Base-by-base conservation (phyloP, 139 green algal species). In the Auxenochlorella pyrenoidosa region DNA sequence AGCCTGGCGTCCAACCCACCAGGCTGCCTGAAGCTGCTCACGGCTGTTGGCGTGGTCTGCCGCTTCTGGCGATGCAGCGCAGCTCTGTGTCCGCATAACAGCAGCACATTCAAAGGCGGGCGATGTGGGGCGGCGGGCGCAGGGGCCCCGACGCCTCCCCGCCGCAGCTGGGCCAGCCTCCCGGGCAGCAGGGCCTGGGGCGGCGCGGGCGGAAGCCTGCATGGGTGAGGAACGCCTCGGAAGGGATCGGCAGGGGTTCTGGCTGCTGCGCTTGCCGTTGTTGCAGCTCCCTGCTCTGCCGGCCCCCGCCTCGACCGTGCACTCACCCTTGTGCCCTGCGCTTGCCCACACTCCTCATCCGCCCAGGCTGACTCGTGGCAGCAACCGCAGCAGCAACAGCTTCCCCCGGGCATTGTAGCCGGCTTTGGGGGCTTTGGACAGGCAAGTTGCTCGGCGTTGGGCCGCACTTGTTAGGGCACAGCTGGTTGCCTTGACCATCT, bases 341-440 rank as follows among this genome's bases (percentile, higher is more conserved):
- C 15, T 13, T 28, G 18, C 75, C 43, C 44, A n/a, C n/a, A n/a
- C n/a, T n/a, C 18, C 24, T 26, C 19, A 19, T 60, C 40, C 60
- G 44, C 15, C n/a, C 81, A 86, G 81, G 81, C 81, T 15, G 81
- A 86, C 32, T 86, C 81, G 4, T 78, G 65, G 66, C 65, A 70
- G 44, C 65, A 86, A 66, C 30, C 59, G 28, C 79, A 84, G 13
- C 58, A 84, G 21, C 44, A 41, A 43, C 32, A 82, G 22, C 70
- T 76, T 19, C 75, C 38, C 32, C 75, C 63, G 43, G 43, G 59
- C 6, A 43, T 63, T 18, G 75, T 43, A 36, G 43, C 44, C 40
- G 43, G 28, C 43, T 18, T 81, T 47, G 70, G 34, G 8, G 70
- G 70, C 16, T 76, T 76, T 43, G 70, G 34, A 13, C 70, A 76